A percentile compares a stretch with the other conserved stretches of the same genome.
These are phyloP conservation scores for Scheffersomyces illinoinensis DNA, from an alignment of 1,139 yeast species.

Conservation along the genomic window DNA sequence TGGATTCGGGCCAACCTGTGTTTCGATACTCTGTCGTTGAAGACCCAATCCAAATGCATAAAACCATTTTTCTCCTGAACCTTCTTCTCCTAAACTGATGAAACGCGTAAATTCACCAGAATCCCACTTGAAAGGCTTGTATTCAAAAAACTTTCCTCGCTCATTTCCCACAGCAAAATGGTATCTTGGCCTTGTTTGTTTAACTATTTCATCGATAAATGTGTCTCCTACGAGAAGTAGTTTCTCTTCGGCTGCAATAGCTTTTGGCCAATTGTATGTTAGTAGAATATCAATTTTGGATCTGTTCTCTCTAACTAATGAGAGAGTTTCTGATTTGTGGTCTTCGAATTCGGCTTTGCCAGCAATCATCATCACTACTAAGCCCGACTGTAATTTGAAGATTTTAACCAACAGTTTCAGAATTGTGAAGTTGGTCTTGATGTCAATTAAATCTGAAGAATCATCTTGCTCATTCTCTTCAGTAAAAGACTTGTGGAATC, in stretches of 20 bases:
- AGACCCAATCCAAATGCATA: constrained; percentile 61
- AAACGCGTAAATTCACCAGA: constrained; percentile 51
- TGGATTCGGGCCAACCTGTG: constrained; percentile 37
- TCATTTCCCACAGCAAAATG: constrained; percentile 60
- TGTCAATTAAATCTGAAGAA: constrained; percentile 14
- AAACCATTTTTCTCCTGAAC: constrained; percentile 64
- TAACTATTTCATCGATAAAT: constrained; percentile 49
- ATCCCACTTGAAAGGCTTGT: constrained; percentile 61
- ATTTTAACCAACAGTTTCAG: constrained; percentile 29
- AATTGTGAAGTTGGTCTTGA: constrained; percentile 20
- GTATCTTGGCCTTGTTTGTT: constrained; percentile 55
- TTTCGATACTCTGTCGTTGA: constrained; percentile 8
- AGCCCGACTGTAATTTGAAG: constrained; percentile 42
- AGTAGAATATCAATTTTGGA: constrained; percentile 53
- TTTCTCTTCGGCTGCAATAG: constrained; percentile 43
- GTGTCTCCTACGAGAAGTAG: constrained; percentile 37
- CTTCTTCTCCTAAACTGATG: constrained; percentile 62
- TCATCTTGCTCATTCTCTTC: neutral
- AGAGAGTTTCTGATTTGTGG: constrained; percentile 10
- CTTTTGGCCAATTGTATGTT: constrained; percentile 61
- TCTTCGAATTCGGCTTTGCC: constrained; percentile 24
- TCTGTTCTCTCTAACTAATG: constrained; percentile 11
- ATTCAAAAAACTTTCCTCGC: constrained; percentile 53
- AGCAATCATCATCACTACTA: constrained; percentile 48
- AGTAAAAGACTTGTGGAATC: constrained; percentile 5